These are phyloP conservation scores for Suillus paluster DNA, from an alignment of 768 basidiomycete species.

Conservation along the genomic window DNA sequence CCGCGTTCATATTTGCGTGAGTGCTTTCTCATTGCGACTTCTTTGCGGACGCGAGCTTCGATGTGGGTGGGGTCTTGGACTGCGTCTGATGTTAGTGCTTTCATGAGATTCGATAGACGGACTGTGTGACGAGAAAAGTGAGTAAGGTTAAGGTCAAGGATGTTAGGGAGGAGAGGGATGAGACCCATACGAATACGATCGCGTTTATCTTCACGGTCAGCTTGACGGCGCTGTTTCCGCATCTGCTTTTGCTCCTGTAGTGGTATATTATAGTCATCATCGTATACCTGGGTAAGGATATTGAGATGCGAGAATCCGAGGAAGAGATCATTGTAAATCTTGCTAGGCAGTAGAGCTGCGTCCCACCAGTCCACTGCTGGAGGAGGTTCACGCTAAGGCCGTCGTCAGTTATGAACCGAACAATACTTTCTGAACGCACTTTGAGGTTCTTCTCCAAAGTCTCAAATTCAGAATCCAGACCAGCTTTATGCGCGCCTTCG, in stretches of 20 bases:
- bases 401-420: slow-evolving; percentile 1
- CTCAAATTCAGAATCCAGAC: slow-evolving; percentile 91
- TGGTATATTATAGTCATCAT: no score
- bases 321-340: slow-evolving; percentile 79
- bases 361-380: slow-evolving; percentile 99
- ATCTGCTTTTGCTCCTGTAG: no score
- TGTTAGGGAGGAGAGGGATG: no score
- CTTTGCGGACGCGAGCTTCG: slow-evolving; percentile 91
- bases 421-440: slow-evolving; percentile 45
- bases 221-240: no score
- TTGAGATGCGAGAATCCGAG: slow-evolving; percentile 61
- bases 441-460: slow-evolving; percentile 88
- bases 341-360: slow-evolving; percentile 76
- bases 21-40: slow-evolving; percentile 89
- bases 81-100: slow-evolving; percentile 94
- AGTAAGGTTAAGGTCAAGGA: no score
- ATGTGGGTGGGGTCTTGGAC: slow-evolving; percentile 98
- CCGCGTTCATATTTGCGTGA: slow-evolving; percentile 93
- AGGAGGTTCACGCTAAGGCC: slow-evolving; percentile 75
- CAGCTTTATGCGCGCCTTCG: slow-evolving; percentile 91
- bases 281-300: slow-evolving; percentile 58
- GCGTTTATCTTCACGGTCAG: no score
- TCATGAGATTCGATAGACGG: slow-evolving; percentile 94
- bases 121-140: slow-evolving; percentile 67
- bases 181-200: no score